Conservation (phyloP, 371 early-diverging fungal genomes). For the Encephalitozoon intestinalis region DNA sequence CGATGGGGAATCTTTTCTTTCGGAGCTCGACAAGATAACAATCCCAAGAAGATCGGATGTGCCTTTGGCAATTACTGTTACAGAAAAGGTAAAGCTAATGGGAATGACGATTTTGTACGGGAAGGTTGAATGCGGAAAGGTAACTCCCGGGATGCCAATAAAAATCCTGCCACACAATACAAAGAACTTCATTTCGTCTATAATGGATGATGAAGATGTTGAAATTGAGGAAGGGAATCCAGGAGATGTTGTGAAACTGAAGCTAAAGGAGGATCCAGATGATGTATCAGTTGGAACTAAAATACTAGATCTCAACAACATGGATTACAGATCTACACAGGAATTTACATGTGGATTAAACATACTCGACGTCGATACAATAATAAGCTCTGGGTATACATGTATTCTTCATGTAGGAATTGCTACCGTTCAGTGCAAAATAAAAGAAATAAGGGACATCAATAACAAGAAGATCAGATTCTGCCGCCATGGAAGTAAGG, state of each 20-base stretch:
- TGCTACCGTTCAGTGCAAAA: constrained; percentile 37
- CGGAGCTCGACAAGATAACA: constrained; percentile 42
- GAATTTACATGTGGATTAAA: constrained; percentile 53
- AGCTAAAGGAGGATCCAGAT: constrained; percentile 52
- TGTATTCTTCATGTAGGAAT: constrained; percentile 59
- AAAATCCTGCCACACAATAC: constrained; percentile 45
- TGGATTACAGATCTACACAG: constrained; percentile 30
- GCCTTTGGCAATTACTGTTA: constrained; percentile 27
- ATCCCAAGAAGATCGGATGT: constrained; percentile 16
- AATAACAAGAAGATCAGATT: constrained; percentile 57
- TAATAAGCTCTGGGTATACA: constrained; percentile 57
- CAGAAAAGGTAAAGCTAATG: constrained; percentile 52
- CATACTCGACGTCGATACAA: constrained; percentile 54
- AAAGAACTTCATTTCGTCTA: constrained; percentile 20
- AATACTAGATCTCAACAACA: constrained; percentile 18
- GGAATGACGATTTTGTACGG: constrained; percentile 33
- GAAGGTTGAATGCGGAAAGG: constrained; percentile 48
- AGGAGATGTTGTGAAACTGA: constrained; percentile 58
- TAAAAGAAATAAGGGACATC: constrained; percentile 51
- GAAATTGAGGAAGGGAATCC: constrained; percentile 51
- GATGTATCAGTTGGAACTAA: constrained; percentile 52
- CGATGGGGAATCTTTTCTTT: constrained; percentile 56
- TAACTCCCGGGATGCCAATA: constrained; percentile 19
- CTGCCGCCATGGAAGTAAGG: constrained; percentile 53
- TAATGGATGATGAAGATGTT: constrained; percentile 57